Conservation (phyloP, 1,284 basidiomycete species). For the Fomes fomentarius region DNA sequence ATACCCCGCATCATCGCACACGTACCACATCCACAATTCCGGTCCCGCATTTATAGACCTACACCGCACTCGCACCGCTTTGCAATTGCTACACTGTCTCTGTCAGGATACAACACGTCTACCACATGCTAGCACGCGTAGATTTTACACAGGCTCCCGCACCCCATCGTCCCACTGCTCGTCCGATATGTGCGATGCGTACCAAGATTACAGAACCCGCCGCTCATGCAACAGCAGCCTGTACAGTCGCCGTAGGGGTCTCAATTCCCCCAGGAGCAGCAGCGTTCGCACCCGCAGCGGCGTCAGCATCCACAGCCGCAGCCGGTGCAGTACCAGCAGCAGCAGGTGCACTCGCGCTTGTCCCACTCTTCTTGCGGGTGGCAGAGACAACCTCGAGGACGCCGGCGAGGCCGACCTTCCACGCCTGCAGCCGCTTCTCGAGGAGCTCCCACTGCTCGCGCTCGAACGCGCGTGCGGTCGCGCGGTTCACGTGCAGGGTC, state of each 20-base stretch:
- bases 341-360: neutral
- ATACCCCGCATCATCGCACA: neutral
- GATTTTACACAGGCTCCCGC: constrained; percentile 1
- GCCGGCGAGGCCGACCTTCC: constrained; percentile 74
- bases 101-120: constrained; percentile 23
- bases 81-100: constrained; percentile 16
- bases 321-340: too few relatives aligned
- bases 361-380: constrained; percentile 51
- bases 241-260: constrained; percentile 25
- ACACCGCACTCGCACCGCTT: constrained; percentile 13
- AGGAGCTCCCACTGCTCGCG: constrained; percentile 82
- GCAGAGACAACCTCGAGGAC: constrained; percentile 71
- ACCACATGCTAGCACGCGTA: constrained; percentile 17
- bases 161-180: too few relatives aligned
- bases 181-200: too few relatives aligned
- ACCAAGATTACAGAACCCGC: too few relatives aligned
- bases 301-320: too few relatives aligned
- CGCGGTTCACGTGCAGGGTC: constrained; percentile 76
- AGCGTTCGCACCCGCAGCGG: too few relatives aligned
- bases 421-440: constrained; percentile 77
- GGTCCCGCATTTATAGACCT: constrained; percentile 3
- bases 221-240: constrained; percentile 28
- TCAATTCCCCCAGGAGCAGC: constrained; percentile 20
- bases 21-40: neutral
- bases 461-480: constrained; percentile 81